phyloP scores from a whole-genome alignment of 2,329 filamentous ascomycete genomes.

The Helminthosporium solani region DNA sequence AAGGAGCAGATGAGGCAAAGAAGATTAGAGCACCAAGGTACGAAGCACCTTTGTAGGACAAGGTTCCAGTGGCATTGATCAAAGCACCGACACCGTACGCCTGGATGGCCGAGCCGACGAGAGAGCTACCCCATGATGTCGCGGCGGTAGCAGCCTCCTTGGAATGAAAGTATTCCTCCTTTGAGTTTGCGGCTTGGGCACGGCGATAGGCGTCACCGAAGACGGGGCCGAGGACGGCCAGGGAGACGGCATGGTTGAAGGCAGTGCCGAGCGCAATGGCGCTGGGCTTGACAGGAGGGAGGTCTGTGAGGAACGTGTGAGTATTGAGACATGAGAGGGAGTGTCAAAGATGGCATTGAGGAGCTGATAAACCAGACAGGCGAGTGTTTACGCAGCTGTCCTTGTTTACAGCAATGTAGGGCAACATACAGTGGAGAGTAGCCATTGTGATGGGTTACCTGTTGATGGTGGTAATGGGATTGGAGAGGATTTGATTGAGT shows the following conservation, averaged over 20 bases:
- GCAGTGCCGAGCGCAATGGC: slow-evolving; percentile 93
- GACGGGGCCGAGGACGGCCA: slow-evolving; percentile 81
- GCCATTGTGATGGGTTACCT: slow-evolving; percentile 52
- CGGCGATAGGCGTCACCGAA: slow-evolving; percentile 95
- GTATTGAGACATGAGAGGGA: slow-evolving; percentile 6
- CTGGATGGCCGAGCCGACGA: slow-evolving; percentile 85
- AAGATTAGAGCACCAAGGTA: slow-evolving; percentile 92
- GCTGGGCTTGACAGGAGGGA: slow-evolving; percentile 90
- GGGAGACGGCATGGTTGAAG: slow-evolving; percentile 91
- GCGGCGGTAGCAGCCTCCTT: slow-evolving; percentile 89
- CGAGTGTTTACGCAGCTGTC: slow-evolving; percentile 12
- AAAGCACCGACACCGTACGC: slow-evolving; percentile 86
- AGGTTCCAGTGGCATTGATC: slow-evolving; percentile 85
- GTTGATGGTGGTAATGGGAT: slow-evolving; percentile 15
- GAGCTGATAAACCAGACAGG: slow-evolving; percentile 7
- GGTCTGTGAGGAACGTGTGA: slow-evolving; percentile 50
- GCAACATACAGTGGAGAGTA: slow-evolving; percentile 58
- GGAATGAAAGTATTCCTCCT: slow-evolving; percentile 93
- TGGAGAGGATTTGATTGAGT: slow-evolving; percentile 4
- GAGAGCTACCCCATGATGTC: slow-evolving; percentile 84
- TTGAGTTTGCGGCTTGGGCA: slow-evolving; percentile 86
- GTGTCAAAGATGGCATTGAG: slow-evolving; percentile 6
- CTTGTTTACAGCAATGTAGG: slow-evolving; percentile 3
- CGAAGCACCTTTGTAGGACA: slow-evolving; percentile 95
- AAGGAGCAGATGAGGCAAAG: slow-evolving; percentile 82